Evolutionary conservation across 2,329 filamentous ascomycete genomes (phyloP), one percentile per base, ranked within the genome.

Genomic region (Botrytis elliptica): DNA sequence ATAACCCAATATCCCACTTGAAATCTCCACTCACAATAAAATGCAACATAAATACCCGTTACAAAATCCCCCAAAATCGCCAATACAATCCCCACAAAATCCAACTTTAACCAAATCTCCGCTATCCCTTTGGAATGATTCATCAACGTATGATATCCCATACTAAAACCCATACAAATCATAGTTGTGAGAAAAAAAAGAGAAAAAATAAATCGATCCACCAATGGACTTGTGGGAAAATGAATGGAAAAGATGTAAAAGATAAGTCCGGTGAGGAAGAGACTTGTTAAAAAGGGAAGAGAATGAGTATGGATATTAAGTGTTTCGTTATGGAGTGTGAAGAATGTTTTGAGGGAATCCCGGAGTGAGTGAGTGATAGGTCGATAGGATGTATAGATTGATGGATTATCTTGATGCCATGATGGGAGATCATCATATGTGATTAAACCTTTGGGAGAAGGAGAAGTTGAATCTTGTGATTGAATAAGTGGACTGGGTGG

Each of bases 21-120:
- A n/a, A 70, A 33, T n/a, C 5, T 55, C 65, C 64, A 38, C 44
- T 73, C 71, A 57, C 71, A 73, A 70, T 70, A 73, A 57, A 73
- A 73, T 4, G 66, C 71, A 1, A 73, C 59, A 44, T 55, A 73
- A 73, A 70, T 52, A 0, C 55, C 71, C 10, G 52, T 73, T 1
- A 52, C 59, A 38, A 73, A 70, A 63, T 73, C 46, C 14, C 71
- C 71, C 55, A 73, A 70, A 49, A 64, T 73, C n/a, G 60, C 46
- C 1, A 73, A 8, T 3, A 73, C 71, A 33, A 73, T 73, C 12
- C 71, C 71, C 9, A 60, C 46, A 57, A 70, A 73, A 63, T 73
- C 71, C n/a, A 73, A 52, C n/a, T 38, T n/a, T 14, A 73, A 22
- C 71, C 71, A 73, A 16, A 70, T 4, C 22, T 25, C 66, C 12